Evolutionary conservation across 768 basidiomycete genomes (phyloP).

Genomic region (Lentinula guzmanii): DNA sequence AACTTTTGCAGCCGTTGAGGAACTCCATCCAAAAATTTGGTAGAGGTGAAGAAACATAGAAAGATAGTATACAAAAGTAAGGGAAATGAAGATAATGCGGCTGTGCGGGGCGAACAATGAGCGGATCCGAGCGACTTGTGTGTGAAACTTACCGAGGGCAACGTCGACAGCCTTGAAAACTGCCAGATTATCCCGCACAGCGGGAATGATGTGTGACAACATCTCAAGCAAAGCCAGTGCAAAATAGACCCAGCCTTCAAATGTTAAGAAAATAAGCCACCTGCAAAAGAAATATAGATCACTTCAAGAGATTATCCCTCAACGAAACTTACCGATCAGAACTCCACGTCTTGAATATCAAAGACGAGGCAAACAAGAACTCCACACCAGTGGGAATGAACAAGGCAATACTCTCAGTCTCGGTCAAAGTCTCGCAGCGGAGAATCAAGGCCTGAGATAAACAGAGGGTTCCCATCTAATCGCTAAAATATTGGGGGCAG

Average conservation of each 20-base stretch:
- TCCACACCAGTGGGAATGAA: conserved; percentile 63
- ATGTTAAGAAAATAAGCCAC: conserved; percentile 50
- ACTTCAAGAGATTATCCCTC: not conserved
- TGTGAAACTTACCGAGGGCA: conserved; percentile 45
- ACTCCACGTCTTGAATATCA: conserved; percentile 44
- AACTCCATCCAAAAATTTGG: conserved; percentile 45
- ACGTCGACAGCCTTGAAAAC: conserved; percentile 53
- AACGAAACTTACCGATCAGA: conserved; percentile 39
- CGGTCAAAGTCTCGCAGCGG: conserved; percentile 55
- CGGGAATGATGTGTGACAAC: conserved; percentile 49
- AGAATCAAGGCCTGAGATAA: conserved; percentile 66
- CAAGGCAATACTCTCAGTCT: conserved; percentile 39
- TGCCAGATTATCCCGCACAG: conserved; percentile 36
- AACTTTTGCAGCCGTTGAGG: conserved; percentile 43
- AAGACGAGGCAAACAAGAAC: conserved; percentile 46
- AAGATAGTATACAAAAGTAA: conserved; percentile 58
- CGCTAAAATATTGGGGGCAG: not conserved
- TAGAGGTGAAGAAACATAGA: conserved; percentile 50
- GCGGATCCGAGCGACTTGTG: not conserved
- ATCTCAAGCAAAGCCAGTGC: conserved; percentile 54
- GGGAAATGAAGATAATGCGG: conserved; percentile 55
- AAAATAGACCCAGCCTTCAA: conserved; percentile 60
- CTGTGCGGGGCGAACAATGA: conserved; percentile 23
- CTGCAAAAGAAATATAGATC: conserved; percentile 21
- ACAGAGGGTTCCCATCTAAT: conserved; percentile 49